A percentile compares a stretch with the other conserved stretches of the same genome.
Conservation (phyloP, 768 basidiomycete species). For the Mycena rebaudengoi region DNA sequence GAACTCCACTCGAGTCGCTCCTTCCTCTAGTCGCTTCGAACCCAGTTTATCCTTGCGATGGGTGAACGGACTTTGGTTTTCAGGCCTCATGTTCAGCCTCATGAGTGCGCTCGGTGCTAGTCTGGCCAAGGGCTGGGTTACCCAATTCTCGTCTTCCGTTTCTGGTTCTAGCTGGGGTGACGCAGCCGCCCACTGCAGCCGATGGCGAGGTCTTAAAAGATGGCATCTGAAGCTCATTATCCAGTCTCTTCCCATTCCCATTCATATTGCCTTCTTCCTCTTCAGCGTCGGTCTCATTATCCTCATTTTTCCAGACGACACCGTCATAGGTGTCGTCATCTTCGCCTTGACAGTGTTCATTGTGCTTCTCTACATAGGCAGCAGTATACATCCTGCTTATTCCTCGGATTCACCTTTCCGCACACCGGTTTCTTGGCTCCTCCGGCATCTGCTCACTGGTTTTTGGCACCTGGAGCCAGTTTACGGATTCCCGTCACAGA, state of each 20-base stretch:
- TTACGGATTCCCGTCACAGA: background rate
- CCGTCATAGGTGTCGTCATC: background rate
- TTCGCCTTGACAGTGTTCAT: background rate
- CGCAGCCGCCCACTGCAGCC: background rate
- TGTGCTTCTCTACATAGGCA: background rate
- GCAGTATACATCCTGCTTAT: background rate
- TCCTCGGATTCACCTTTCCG: background rate
- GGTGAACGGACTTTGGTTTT: constrained; percentile 6
- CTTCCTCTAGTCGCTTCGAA: background rate
- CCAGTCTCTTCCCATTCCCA: background rate
- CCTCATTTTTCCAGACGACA: background rate
- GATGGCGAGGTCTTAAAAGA: background rate
- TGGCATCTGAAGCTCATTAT: background rate
- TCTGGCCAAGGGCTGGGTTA: background rate
- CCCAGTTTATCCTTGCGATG: background rate
- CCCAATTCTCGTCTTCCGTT: background rate
- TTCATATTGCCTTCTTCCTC: background rate
- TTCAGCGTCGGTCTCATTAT: background rate
- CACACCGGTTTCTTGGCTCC: background rate
- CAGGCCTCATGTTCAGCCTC: background rate
- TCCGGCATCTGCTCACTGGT: background rate
- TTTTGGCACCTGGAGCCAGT: background rate
- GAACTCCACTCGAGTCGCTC: too few species aligned
- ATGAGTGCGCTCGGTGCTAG: background rate
- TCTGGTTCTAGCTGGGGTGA: background rate